Conservation (phyloP, 192 early-diverging fungal species). For the Backusella circina region DNA sequence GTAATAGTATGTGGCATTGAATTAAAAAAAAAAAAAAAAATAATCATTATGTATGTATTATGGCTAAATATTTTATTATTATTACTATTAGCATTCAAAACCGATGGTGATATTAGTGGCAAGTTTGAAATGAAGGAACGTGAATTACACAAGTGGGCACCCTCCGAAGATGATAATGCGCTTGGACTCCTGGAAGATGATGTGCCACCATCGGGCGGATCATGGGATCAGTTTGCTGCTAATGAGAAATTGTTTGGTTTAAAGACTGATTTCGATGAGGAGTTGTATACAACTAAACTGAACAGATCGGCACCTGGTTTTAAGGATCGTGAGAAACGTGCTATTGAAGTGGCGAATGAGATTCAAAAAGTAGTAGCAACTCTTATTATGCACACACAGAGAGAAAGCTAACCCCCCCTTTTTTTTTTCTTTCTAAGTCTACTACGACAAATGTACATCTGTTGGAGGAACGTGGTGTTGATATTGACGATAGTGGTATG, state of each 20-base stretch:
- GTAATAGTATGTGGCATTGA: conserved; percentile 51
- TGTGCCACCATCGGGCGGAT: conserved; percentile 16
- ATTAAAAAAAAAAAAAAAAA: too few species aligned
- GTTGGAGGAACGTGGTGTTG: conserved; percentile 82
- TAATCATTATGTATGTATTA: too few species aligned
- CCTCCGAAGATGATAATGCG: conserved; percentile 54
- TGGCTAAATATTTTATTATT: background rate
- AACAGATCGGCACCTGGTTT: conserved; percentile 81
- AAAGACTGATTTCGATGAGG: conserved; percentile 93
- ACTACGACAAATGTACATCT: conserved; percentile 79
- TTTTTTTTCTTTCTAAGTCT: conserved; percentile 30
- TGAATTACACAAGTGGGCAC: conserved; percentile 84
- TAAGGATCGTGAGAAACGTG: conserved; percentile 84
- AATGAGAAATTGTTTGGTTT: conserved; percentile 95
- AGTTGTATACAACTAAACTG: conserved; percentile 92
- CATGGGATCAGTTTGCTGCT: conserved; percentile 96
- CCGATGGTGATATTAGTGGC: conserved; percentile 87
- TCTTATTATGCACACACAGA: background rate
- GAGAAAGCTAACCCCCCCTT: background rate
- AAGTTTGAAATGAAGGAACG: conserved; percentile 64
- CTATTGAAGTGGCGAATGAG: conserved; percentile 83
- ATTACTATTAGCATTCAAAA: conserved; percentile 62
- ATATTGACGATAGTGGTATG: conserved; percentile 57
- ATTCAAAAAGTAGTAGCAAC: conserved; percentile 70
- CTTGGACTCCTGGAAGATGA: conserved; percentile 15